Conservation (phyloP, 1,284 basidiomycete species). For the Cryptococcus sp. region DNA sequence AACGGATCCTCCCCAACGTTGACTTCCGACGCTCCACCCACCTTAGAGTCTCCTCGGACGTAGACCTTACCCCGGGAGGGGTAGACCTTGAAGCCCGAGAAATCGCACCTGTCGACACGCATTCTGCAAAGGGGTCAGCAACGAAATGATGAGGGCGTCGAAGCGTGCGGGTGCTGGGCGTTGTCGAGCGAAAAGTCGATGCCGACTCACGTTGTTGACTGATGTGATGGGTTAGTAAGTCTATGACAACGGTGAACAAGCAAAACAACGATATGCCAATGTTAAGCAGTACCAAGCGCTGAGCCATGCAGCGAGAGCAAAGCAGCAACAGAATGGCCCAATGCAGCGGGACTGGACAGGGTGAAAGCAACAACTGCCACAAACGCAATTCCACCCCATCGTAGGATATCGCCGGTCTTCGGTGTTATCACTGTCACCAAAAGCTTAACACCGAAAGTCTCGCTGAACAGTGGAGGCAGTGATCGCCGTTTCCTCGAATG, state of each 20-base stretch:
- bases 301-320: no score
- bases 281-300: no score
- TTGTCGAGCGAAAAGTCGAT: background rate
- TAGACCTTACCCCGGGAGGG: constrained; percentile 93
- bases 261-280: no score
- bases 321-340: constrained; percentile 6
- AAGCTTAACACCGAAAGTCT: no score
- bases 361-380: background rate
- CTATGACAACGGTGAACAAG: no score
- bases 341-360: background rate
- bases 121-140: constrained; percentile 48
- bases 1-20: background rate
- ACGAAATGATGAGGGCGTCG: background rate
- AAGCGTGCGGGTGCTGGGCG: background rate
- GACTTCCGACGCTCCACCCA: constrained; percentile 55
- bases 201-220: constrained; percentile 9
- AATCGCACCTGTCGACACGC: constrained; percentile 97
- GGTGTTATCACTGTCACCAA: no score
- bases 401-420: no score
- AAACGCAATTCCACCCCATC: background rate
- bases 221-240: background rate
- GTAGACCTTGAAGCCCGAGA: constrained; percentile 95
- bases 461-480: no score
- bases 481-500: no score
- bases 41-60: constrained; percentile 95